Evolutionary conservation across 108 stramenopile species (phyloP).

Genomic region (Pseudonitzschia multiseries): DNA sequence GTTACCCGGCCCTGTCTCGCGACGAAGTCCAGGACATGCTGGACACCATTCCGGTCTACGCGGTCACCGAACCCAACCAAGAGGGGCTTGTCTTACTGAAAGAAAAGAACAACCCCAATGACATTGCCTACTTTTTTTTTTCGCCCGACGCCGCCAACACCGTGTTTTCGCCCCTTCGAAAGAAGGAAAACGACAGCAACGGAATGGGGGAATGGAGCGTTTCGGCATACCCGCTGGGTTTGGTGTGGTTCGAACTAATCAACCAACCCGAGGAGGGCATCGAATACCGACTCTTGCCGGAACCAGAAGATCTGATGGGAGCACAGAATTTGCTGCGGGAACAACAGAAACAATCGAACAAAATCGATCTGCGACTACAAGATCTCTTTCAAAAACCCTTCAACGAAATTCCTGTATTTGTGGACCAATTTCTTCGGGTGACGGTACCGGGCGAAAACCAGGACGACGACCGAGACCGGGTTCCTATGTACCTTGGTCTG

Average conservation of each 20-base stretch:
- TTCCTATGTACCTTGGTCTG: constrained; percentile 23
- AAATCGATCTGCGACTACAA: background rate
- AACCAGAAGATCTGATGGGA: constrained; percentile 11
- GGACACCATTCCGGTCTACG: constrained; percentile 19
- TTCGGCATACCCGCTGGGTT: background rate
- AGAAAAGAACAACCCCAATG: constrained; percentile 18
- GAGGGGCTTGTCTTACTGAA: constrained; percentile 15
- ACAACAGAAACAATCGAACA: constrained; percentile 6
- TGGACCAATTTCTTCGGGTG: constrained; percentile 18
- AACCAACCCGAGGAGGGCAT: constrained; percentile 6
- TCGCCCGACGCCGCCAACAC: constrained; percentile 16
- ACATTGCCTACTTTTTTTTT: constrained; percentile 24
- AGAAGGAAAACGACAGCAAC: background rate
- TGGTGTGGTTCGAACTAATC: constrained; percentile 27
- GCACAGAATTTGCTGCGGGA: constrained; percentile 12
- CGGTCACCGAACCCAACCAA: constrained; percentile 21
- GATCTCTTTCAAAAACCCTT: constrained; percentile 7
- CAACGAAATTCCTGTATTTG: constrained; percentile 18
- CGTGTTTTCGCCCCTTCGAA: constrained; percentile 22
- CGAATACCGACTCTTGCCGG: constrained; percentile 22
- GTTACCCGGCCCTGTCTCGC: constrained; percentile 6
- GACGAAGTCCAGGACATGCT: constrained; percentile 8
- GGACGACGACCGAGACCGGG: background rate
- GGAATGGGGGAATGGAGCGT: background rate
- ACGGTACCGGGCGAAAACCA: background rate